Evolutionary conservation across 2,329 filamentous ascomycete genomes (phyloP).

Genomic region (Ophiostoma pallidulum): DNA sequence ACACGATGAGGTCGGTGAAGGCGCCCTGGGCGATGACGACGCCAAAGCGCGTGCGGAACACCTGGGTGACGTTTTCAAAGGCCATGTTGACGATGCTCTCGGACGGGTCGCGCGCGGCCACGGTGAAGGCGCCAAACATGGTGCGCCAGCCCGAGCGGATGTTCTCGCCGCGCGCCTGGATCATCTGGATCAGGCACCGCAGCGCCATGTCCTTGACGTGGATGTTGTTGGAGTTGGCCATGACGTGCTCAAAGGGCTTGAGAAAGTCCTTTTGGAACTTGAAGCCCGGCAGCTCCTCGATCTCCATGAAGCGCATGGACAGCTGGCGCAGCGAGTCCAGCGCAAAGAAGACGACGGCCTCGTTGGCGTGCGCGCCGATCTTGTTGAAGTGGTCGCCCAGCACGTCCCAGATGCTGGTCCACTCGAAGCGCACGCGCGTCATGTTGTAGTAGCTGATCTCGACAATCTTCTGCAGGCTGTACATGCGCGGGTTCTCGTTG

Average conservation of each 20-base stretch:
- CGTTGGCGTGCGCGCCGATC: constrained; percentile 93
- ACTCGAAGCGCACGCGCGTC: constrained; percentile 95
- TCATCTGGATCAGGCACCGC: constrained; percentile 96
- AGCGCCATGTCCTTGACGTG: constrained; percentile 97
- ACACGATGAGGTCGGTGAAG: constrained; percentile 93
- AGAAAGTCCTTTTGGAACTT: constrained; percentile 99
- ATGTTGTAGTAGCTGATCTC: constrained; percentile 99
- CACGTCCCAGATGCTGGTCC: constrained; percentile 95
- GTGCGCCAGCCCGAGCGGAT: constrained; percentile 98
- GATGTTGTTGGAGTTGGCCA: constrained; percentile 83
- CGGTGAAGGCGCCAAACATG: constrained; percentile 98
- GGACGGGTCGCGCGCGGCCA: constrained; percentile 85
- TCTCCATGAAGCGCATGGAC: constrained; percentile 98
- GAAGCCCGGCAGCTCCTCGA: constrained; percentile 94
- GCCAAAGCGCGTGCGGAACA: constrained; percentile 92
- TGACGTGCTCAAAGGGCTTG: constrained; percentile 96
- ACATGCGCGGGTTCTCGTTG: constrained; percentile 90
- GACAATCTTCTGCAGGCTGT: constrained; percentile 94
- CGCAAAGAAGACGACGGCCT: constrained; percentile 93
- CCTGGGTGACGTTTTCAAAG: constrained; percentile 91
- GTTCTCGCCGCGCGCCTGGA: constrained; percentile 90
- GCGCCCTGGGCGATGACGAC: constrained; percentile 94
- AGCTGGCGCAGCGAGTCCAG: constrained; percentile 90
- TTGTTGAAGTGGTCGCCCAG: constrained; percentile 98
- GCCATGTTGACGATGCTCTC: constrained; percentile 94